These are phyloP conservation scores for Naematelia aurantialba DNA, from an alignment of 768 basidiomycete genomes.

Conservation along the genomic window DNA sequence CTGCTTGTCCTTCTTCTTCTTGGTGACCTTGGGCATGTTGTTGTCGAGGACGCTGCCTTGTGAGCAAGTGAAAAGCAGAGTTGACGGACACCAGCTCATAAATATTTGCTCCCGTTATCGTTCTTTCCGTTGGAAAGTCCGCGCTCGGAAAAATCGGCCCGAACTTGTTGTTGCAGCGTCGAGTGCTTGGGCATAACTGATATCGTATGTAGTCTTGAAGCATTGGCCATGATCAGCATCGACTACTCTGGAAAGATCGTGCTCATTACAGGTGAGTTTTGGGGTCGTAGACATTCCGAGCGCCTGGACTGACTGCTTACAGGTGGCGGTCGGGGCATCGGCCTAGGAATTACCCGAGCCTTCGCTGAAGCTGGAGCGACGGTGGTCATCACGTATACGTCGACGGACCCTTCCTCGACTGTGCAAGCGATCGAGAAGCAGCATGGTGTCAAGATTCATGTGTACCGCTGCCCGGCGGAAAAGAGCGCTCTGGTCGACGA, in stretches of 20 bases:
- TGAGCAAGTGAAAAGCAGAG: neutral
- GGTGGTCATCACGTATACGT: conserved; percentile 45
- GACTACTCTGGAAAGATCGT: conserved; percentile 45
- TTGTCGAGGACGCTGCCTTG: conserved; percentile 23
- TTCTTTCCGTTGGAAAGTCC: neutral
- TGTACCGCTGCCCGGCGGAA: conserved; percentile 44
- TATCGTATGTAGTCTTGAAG: conserved; percentile 2
- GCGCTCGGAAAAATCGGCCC: neutral
- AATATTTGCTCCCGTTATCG: neutral
- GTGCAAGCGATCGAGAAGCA: conserved; percentile 35
- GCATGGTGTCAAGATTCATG: conserved; percentile 35
- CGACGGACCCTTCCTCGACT: conserved; percentile 27
- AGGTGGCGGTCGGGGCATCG: conserved; percentile 43
- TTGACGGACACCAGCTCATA: neutral
- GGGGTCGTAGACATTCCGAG: neutral
- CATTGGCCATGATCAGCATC: conserved; percentile 36
- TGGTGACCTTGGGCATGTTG: conserved; percentile 88
- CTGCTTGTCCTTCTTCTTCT: conserved; percentile 65
- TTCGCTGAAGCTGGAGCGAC: conserved; percentile 44
- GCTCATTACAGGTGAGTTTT: conserved; percentile 39
- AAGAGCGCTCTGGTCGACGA: conserved; percentile 30
- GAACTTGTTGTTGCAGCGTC: conserved; percentile 9
- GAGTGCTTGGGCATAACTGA: conserved; percentile 6
- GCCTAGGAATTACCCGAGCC: conserved; percentile 35
- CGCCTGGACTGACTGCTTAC: neutral